These are phyloP conservation scores for Aspergillus sclerotiicarbonarius DNA, from an alignment of 495 filamentous ascomycete species.

Conservation along the genomic window DNA sequence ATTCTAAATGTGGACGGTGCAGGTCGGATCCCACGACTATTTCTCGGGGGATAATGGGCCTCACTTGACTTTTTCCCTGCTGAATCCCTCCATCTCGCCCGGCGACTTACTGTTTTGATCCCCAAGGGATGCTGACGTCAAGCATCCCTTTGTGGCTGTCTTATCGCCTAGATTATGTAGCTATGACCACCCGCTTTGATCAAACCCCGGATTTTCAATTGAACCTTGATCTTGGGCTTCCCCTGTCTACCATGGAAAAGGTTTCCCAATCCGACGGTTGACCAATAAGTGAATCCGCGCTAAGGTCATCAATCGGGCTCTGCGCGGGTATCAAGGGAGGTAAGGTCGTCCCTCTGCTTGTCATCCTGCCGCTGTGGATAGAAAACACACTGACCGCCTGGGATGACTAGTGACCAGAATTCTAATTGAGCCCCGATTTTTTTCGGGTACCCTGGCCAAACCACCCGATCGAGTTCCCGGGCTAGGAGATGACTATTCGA, in stretches of 20 bases:
- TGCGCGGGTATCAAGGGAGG: neutral
- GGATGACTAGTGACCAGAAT: neutral
- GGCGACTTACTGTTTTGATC: neutral
- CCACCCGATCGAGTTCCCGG: neutral
- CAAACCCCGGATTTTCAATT: constrained; percentile 15
- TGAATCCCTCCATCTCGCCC: neutral
- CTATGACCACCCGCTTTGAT: neutral
- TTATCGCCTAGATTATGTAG: neutral
- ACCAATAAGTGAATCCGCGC: neutral
- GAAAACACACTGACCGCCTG: neutral
- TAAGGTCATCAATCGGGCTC: neutral
- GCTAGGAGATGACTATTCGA: neutral
- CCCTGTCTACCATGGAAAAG: neutral
- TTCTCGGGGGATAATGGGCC: neutral
- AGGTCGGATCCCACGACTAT: neutral
- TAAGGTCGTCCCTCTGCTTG: neutral
- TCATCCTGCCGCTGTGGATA: neutral
- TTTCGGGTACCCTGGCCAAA: neutral
- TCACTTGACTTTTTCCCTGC: neutral
- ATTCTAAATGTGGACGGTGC: neutral
- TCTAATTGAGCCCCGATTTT: neutral
- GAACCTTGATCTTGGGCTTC: neutral
- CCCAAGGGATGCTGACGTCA: constrained; percentile 5
- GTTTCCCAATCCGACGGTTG: neutral
- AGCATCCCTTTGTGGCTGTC: constrained; percentile 3